A percentile compares a stretch with the other conserved stretches of the same genome.
phyloP scores from a whole-genome alignment of 78 protist species.

The Dictyostelium citrinum region DNA sequence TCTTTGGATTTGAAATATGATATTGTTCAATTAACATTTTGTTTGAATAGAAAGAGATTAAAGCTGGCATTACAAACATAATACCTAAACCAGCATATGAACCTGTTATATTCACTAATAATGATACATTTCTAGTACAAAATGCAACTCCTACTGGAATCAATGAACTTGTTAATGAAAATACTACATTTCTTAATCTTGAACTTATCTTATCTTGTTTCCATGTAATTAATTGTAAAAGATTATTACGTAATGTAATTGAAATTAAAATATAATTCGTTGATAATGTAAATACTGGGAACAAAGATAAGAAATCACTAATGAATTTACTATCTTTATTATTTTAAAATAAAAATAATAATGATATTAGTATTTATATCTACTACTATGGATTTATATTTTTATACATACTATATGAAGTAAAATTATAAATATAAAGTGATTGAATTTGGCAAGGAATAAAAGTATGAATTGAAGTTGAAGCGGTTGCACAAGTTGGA shows the following conservation, averaged over 20 bases:
- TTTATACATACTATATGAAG: conserved; percentile 69
- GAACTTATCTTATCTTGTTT: conserved; percentile 11
- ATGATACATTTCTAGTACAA: conserved; percentile 25
- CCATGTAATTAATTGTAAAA: conserved; percentile 48
- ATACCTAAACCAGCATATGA: conserved; percentile 83
- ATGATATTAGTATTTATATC: background rate
- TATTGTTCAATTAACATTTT: background rate
- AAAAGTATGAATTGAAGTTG: conserved; percentile 19
- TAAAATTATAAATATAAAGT: conserved; percentile 37
- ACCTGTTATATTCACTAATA: conserved; percentile 80
- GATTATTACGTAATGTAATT: conserved; percentile 82
- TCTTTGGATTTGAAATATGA: background rate
- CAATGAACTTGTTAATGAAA: conserved; percentile 44
- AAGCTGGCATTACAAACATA: conserved; percentile 81
- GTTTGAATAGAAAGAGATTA: conserved; percentile 61
- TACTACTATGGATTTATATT: too few species aligned
- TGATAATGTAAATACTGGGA: conserved; percentile 85
- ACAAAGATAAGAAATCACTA: conserved; percentile 68
- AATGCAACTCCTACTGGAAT: conserved; percentile 73
- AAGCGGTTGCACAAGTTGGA: conserved; percentile 5
- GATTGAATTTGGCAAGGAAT: conserved; percentile 73
- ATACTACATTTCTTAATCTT: background rate
- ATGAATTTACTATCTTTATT: conserved; percentile 40
- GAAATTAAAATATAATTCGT: conserved; percentile 87
- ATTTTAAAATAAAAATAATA: background rate